phyloP scores from a whole-genome alignment of 2,329 filamentous ascomycete genomes.

The Stemphylium vesicarium region DNA sequence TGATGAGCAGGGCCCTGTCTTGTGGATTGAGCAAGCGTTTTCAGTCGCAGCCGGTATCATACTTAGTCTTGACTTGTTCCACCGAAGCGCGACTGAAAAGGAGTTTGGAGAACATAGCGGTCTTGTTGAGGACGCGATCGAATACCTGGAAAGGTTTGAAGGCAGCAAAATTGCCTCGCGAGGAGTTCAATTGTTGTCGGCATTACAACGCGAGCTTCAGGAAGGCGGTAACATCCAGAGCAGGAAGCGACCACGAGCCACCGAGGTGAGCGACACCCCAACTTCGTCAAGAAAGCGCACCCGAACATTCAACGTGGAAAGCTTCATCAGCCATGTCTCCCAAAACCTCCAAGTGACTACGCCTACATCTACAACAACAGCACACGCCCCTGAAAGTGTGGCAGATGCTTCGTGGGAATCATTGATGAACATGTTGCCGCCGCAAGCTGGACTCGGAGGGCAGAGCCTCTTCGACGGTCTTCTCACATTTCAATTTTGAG shows the following conservation, averaged over 20 bases:
- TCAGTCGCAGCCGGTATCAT: slow-evolving; percentile 51
- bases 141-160: slow-evolving; percentile 18
- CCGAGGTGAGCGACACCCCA: neutral
- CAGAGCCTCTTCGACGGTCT: slow-evolving; percentile 19
- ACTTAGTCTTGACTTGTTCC: slow-evolving; percentile 48
- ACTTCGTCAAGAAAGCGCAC: slow-evolving; percentile 6
- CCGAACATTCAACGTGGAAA: slow-evolving; percentile 9
- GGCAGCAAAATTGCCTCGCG: slow-evolving; percentile 19
- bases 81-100: slow-evolving; percentile 26
- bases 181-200: slow-evolving; percentile 17
- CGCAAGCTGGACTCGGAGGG: slow-evolving; percentile 16
- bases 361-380: neutral
- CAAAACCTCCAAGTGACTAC: slow-evolving; percentile 12
- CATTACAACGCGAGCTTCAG: slow-evolving; percentile 14
- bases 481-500: slow-evolving; percentile 11
- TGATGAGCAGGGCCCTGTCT: slow-evolving; percentile 42
- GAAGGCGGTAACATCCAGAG: neutral
- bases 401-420: slow-evolving; percentile 9
- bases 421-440: slow-evolving; percentile 10
- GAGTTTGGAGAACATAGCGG: slow-evolving; percentile 15
- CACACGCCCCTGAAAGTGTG: neutral
- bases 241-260: slow-evolving; percentile 11
- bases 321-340: slow-evolving; percentile 14
- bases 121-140: slow-evolving; percentile 15
- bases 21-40: slow-evolving; percentile 53